phyloP scores from a whole-genome alignment of 768 basidiomycete species.

The Lactarius deliciosus region DNA sequence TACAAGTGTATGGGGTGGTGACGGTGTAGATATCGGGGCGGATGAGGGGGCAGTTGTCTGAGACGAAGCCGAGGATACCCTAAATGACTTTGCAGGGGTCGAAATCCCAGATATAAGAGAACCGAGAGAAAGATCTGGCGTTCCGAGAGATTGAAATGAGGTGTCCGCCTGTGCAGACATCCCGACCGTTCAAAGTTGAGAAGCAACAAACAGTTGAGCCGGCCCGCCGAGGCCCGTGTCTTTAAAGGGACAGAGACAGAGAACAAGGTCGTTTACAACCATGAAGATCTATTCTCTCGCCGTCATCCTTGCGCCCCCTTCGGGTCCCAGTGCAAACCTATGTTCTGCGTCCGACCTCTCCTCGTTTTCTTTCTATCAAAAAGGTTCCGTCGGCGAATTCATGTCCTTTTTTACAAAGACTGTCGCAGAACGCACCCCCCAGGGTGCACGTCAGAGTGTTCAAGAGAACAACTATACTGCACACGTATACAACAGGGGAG shows the following conservation, averaged over 20 bases:
- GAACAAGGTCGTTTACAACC: slow-evolving; percentile 14
- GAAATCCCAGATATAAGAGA: slow-evolving; percentile 29
- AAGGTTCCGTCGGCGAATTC: slow-evolving; percentile 85
- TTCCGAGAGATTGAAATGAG: slow-evolving; percentile 25
- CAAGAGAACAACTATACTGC: slow-evolving; percentile 93
- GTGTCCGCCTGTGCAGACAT: slow-evolving; percentile 29
- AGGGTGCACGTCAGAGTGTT: slow-evolving; percentile 89
- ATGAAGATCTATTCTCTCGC: slow-evolving; percentile 92
- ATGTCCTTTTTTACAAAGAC: slow-evolving; percentile 93
- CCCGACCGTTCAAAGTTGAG: background rate
- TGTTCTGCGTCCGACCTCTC: slow-evolving; percentile 75
- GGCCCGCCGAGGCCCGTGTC: slow-evolving; percentile 1
- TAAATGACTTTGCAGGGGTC: slow-evolving; percentile 30
- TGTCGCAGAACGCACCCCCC: slow-evolving; percentile 81
- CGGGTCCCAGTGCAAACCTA: slow-evolving; percentile 62
- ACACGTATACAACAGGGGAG: slow-evolving; percentile 90
- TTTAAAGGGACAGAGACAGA: background rate
- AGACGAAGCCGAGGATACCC: slow-evolving; percentile 28
- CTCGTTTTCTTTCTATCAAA: slow-evolving; percentile 93
- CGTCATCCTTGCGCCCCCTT: slow-evolving; percentile 64
- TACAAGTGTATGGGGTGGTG: slow-evolving; percentile 26
- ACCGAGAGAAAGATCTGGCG: slow-evolving; percentile 32
- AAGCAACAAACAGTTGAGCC: slow-evolving; percentile 9
- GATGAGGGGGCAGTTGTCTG: slow-evolving; percentile 31
- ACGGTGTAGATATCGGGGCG: slow-evolving; percentile 30